Evolutionary conservation across 2,329 filamentous ascomycete genomes (phyloP).

Genomic region (Hypoxylon rubiginosum): DNA sequence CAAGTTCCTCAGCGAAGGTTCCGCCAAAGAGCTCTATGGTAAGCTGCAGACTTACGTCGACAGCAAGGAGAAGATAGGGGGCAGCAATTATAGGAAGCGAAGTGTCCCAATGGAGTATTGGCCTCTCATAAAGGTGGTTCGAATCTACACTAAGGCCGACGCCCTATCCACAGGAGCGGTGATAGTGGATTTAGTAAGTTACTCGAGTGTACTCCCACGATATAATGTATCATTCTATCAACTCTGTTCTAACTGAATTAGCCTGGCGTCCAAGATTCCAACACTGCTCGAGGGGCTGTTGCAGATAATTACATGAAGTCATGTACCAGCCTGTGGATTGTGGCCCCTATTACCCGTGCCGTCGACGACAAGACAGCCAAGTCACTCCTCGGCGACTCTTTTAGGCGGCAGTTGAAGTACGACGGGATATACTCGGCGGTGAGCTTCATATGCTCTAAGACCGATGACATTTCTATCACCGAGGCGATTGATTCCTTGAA

Average conservation of each 20-base stretch:
- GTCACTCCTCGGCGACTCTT: constrained; percentile 66
- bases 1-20: constrained; percentile 41
- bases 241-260: constrained; percentile 36
- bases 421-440: constrained; percentile 67
- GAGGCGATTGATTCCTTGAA: constrained; percentile 55
- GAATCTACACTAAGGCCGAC: constrained; percentile 53
- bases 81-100: constrained; percentile 25
- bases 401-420: constrained; percentile 71
- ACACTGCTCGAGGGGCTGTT: constrained; percentile 68
- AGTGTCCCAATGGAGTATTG: constrained; percentile 45
- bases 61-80: constrained; percentile 48
- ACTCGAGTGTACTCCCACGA: too few relatives aligned
- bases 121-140: constrained; percentile 56
- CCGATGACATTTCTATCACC: constrained; percentile 67
- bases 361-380: constrained; percentile 73
- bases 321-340: constrained; percentile 71
- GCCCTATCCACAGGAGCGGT: constrained; percentile 54
- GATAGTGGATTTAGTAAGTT: constrained; percentile 52
- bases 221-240: constrained; percentile 43
- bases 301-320: constrained; percentile 69
- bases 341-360: constrained; percentile 72
- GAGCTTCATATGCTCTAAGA: constrained; percentile 62
- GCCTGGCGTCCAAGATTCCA: constrained; percentile 67
- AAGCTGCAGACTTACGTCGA: constrained; percentile 50
- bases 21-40: constrained; percentile 43